A percentile compares a stretch with the other conserved stretches of the same genome.
Evolutionary conservation across 148 eudicot genomes (phyloP).

Genomic region (Arbutus unedo): DNA sequence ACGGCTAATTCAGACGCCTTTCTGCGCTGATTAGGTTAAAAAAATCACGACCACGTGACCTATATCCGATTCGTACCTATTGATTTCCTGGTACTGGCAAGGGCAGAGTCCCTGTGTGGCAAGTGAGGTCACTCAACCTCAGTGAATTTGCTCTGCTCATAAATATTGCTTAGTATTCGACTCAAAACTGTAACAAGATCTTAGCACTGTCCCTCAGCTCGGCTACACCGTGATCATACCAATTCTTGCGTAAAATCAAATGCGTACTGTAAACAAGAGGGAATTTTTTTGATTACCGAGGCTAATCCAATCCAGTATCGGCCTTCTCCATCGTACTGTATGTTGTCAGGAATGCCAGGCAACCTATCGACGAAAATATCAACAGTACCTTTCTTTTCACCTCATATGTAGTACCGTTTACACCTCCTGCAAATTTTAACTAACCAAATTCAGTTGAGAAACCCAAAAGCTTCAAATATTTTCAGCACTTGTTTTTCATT

Average conservation of each 20-base stretch:
- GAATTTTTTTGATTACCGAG: slow-evolving; percentile 28
- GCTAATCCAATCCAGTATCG: slow-evolving; percentile 61
- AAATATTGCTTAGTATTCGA: neutral
- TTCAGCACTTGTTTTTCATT: neutral
- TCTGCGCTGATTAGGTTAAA: no score
- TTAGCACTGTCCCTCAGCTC: no score
- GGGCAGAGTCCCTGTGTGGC: no score
- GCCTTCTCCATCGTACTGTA: slow-evolving; percentile 53
- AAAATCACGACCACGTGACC: no score
- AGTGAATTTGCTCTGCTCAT: neutral
- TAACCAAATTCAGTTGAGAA: neutral
- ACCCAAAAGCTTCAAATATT: neutral
- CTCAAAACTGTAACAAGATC: no score
- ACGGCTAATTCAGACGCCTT: no score
- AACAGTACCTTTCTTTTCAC: slow-evolving; percentile 38
- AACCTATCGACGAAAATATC: slow-evolving; percentile 41
- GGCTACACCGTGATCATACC: no score
- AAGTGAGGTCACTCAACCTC: no score
- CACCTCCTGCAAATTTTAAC: slow-evolving; percentile 37
- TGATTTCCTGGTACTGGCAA: no score
- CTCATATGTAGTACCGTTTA: slow-evolving; percentile 45
- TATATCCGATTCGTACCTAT: no score
- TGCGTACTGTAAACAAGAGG: neutral
- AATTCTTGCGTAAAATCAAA: neutral
- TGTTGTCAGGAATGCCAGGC: slow-evolving; percentile 70